Evolutionary conservation across 2,329 filamentous ascomycete genomes (phyloP).

Genomic region (Mollisiaceae sp.): DNA sequence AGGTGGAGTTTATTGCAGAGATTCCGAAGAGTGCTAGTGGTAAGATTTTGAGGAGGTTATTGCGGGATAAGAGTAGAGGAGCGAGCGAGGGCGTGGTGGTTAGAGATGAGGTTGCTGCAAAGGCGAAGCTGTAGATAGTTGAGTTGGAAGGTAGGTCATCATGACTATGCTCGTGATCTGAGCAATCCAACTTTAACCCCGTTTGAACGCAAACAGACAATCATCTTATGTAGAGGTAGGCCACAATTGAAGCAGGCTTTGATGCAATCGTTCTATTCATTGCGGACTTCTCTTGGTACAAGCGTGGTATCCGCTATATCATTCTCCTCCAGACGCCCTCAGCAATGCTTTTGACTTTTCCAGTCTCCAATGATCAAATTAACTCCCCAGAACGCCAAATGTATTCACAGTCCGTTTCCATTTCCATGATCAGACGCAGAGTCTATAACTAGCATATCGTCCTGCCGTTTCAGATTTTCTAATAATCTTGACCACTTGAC

Average conservation of each 20-base stretch:
- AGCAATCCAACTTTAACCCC: too few relatives aligned
- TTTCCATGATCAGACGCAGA: constrained; percentile 57
- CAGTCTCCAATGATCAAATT: constrained; percentile 9
- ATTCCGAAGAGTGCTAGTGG: constrained; percentile 69
- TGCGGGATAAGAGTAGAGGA: constrained; percentile 53
- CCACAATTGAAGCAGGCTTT: too few relatives aligned
- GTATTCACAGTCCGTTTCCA: background rate
- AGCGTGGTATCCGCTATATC: constrained; percentile 24
- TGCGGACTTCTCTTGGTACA: constrained; percentile 22
- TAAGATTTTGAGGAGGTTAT: constrained; percentile 64
- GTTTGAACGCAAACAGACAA: too few relatives aligned
- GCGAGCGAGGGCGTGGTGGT: constrained; percentile 41
- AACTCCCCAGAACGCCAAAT: constrained; percentile 24
- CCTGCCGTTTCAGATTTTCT: constrained; percentile 93
- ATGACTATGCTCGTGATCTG: too few relatives aligned
- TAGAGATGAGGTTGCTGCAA: constrained; percentile 35
- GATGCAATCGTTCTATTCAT: background rate
- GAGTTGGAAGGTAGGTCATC: too few relatives aligned
- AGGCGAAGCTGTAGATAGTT: constrained; percentile 41
- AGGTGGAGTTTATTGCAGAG: constrained; percentile 57
- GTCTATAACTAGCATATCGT: constrained; percentile 91
- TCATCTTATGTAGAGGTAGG: too few relatives aligned
- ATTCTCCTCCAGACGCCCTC: constrained; percentile 31
- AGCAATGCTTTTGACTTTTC: constrained; percentile 22
- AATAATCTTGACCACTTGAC: constrained; percentile 98